phyloP scores from a whole-genome alignment of 2,329 filamentous ascomycete genomes.

The Exserohilum rostratum region DNA sequence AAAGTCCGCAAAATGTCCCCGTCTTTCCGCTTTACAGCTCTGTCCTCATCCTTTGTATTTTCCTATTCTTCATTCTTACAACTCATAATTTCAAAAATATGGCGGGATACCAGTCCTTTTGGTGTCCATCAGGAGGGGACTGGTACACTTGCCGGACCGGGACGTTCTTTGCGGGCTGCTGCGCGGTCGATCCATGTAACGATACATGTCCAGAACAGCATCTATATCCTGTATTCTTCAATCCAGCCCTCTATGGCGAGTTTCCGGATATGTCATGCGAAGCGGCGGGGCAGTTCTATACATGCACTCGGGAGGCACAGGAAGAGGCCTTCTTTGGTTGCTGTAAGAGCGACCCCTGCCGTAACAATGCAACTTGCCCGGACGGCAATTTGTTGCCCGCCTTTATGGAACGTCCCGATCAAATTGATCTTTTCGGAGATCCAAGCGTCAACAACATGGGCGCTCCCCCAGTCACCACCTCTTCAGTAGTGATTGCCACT shows the following conservation, averaged over 20 bases:
- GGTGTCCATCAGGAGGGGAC: constrained; percentile 3
- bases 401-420: background rate
- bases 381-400: background rate
- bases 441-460: background rate
- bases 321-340: background rate
- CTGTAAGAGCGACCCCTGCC: background rate
- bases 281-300: background rate
- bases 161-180: background rate
- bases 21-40: no score
- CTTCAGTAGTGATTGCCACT: background rate
- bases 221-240: no score
- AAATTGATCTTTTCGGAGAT: background rate
- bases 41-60: no score
- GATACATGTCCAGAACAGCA: no score
- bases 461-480: background rate
- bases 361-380: background rate
- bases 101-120: background rate
- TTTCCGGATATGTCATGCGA: no score
- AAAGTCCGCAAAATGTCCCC: no score
- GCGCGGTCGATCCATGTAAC: no score
- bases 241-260: no score
- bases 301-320: background rate
- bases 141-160: background rate
- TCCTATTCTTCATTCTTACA: no score
- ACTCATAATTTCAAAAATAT: no score